A percentile compares a stretch with the other conserved stretches of the same genome.
Conservation (phyloP, 2,329 filamentous ascomycete genomes). For the Arthrobotrys megalospora region DNA sequence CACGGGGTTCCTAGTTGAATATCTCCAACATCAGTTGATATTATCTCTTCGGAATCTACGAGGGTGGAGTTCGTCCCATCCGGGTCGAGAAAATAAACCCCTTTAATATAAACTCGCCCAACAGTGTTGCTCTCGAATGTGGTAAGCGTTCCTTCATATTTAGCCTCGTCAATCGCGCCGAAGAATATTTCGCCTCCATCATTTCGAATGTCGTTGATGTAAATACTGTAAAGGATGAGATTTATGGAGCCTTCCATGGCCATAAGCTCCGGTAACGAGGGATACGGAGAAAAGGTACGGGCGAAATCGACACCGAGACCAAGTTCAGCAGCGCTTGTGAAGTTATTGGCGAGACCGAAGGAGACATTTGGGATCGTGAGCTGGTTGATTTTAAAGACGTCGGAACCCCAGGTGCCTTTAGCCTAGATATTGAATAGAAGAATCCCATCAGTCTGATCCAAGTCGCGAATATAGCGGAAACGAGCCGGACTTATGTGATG, state of each 20-base stretch:
- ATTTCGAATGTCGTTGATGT: constrained; percentile 53
- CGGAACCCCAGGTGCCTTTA: constrained; percentile 52
- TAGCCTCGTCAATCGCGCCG: constrained; percentile 46
- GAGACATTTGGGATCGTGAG: constrained; percentile 45
- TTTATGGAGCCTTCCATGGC: constrained; percentile 28
- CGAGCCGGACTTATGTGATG: neutral
- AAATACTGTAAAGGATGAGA: constrained; percentile 44
- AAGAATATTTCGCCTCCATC: constrained; percentile 57
- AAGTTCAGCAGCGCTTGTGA: constrained; percentile 47
- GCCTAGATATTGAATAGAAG: constrained; percentile 23
- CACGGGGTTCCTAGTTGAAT: constrained; percentile 56
- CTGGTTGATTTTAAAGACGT: constrained; percentile 60
- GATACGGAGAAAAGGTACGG: constrained; percentile 32
- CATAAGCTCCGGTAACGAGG: constrained; percentile 49
- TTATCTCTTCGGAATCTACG: neutral
- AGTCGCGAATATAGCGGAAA: neutral
- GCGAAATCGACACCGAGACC: constrained; percentile 46
- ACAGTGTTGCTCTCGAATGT: constrained; percentile 36
- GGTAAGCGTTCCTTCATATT: constrained; percentile 29
- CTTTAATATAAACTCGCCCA: constrained; percentile 32
- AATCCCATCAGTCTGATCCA: neutral
- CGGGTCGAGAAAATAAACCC: constrained; percentile 38
- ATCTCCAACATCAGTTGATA: constrained; percentile 29
- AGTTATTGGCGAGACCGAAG: constrained; percentile 55
- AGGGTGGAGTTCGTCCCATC: constrained; percentile 42